Evolutionary conservation across 441 rosid genomes (phyloP), one percentile per base, ranked within the genome.

Genomic region (Populus hybrid): DNA sequence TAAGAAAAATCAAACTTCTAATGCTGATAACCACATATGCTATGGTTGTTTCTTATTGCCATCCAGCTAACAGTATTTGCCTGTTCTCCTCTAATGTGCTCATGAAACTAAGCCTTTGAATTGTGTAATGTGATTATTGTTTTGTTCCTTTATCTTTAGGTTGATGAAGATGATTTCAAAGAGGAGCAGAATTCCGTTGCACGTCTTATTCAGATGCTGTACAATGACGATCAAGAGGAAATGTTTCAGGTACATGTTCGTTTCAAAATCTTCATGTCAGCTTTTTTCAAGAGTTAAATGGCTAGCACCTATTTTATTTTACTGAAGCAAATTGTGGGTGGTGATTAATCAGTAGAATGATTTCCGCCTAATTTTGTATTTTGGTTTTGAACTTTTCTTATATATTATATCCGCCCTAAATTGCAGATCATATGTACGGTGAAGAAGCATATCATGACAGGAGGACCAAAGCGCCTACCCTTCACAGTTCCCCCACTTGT

Each of bases 121-220:
- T 3, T 11, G 59, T 28, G 32, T 10, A 11, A 7, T 61, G 24
- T 74, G 34, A n/a, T 59, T 42, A 70, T 16, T 71, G 36, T 24
- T 26, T 72, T 36, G 53, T 80, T 67, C 67, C 46, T 40, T 28
- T 64, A 34, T 70, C 6, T 79, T 77, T 82, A 96, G 99, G 84
- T 91, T 79, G 99, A 96, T 84, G 93, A 92, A 88, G 98, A 96
- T 79, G 98, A 96, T 85, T 96, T 94, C 82, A 91, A 89, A 83
- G 98, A 91, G 86, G 98, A 94, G 87, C 99, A 96, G 85, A 94
- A 90, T 88, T 91, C 98, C 73, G 98, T 96, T 79, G 93, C 98
- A 32, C 96, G 98, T 75, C 96, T 96, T 72, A 92, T 92, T 85
- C 98, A 92, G 87, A 90, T 94, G 98, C 84, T 94, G 75, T 83